Conservation (phyloP, 2,329 filamentous ascomycete genomes). For the Septoria petroselini region DNA sequence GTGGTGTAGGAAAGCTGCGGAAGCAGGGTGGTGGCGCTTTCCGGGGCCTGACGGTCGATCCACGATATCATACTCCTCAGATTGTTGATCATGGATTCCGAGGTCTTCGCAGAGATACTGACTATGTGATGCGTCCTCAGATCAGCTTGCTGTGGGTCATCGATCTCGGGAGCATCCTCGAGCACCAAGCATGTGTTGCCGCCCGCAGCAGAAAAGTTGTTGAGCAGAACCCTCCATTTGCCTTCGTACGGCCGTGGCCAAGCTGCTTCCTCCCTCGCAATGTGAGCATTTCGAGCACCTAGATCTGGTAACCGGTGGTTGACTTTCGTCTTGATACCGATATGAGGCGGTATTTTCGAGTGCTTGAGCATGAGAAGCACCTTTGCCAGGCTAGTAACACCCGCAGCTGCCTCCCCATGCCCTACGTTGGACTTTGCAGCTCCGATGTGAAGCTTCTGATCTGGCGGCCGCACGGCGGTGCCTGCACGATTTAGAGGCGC, state of each 20-base stretch:
- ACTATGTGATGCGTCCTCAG: conserved; percentile 56
- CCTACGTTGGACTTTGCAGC: conserved; percentile 56
- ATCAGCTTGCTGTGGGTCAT: conserved; percentile 22
- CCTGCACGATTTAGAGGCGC: conserved; percentile 53
- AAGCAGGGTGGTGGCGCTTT: background rate
- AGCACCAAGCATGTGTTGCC: conserved; percentile 67
- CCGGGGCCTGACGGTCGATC: too few species aligned
- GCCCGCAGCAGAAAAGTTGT: conserved; percentile 70
- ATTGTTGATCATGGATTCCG: conserved; percentile 50
- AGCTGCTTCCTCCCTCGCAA: conserved; percentile 49
- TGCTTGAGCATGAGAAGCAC: conserved; percentile 64
- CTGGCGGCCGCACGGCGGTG: conserved; percentile 47
- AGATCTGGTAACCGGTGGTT: conserved; percentile 62
- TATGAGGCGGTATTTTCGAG: conserved; percentile 61
- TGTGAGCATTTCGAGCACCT: conserved; percentile 55
- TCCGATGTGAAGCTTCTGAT: conserved; percentile 44
- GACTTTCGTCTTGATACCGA: conserved; percentile 63
- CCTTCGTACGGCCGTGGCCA: conserved; percentile 34
- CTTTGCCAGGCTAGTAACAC: conserved; percentile 60
- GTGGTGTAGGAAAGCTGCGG: conserved; percentile 26
- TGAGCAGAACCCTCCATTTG: conserved; percentile 50
- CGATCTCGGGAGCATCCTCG: conserved; percentile 55
- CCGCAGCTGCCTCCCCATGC: conserved; percentile 54
- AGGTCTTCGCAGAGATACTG: conserved; percentile 57
- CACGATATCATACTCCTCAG: conserved; percentile 35